Percentiles rank a stretch among this genome's conserved stretches.
Conservation (phyloP, 768 basidiomycete genomes). For the Panus rudis region DNA sequence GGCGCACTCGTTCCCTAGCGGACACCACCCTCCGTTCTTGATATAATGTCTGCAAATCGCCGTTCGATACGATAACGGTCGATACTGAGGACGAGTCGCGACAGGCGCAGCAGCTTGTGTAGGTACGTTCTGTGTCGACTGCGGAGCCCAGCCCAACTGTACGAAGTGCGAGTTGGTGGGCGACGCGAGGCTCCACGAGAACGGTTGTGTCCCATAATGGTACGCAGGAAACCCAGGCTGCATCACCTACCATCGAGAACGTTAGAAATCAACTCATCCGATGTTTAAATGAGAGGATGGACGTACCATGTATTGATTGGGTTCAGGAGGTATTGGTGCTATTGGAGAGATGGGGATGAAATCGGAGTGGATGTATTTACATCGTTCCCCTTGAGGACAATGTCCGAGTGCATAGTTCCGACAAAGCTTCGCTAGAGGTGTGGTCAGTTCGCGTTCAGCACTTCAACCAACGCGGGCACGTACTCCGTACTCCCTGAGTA, state of each 20-base stretch:
- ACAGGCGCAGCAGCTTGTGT: slow-evolving; percentile 4
- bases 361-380: slow-evolving; percentile 31
- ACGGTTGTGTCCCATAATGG: too few species aligned
- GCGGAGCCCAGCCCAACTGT: slow-evolving; percentile 2
- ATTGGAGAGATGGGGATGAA: slow-evolving; percentile 7
- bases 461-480: too few species aligned
- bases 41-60: slow-evolving; percentile 35
- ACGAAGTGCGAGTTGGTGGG: too few species aligned
- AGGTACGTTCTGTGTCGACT: neutral
- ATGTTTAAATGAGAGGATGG: too few species aligned
- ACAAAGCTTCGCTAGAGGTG: slow-evolving; percentile 28
- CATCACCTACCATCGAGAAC: too few species aligned
- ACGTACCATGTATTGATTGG: slow-evolving; percentile 7
- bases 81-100: slow-evolving; percentile 12
- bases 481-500: neutral
- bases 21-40: slow-evolving; percentile 37
- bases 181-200: too few species aligned
- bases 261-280: too few species aligned
- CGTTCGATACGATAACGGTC: slow-evolving; percentile 27
- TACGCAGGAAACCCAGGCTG: too few species aligned
- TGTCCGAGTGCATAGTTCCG: slow-evolving; percentile 28
- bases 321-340: slow-evolving; percentile 8
- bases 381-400: slow-evolving; percentile 31
- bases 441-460: slow-evolving; percentile 1
- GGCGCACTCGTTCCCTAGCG: slow-evolving; percentile 32